Base-by-base conservation (phyloP, 331 rosid species). In the Acacia concinna region DNA sequence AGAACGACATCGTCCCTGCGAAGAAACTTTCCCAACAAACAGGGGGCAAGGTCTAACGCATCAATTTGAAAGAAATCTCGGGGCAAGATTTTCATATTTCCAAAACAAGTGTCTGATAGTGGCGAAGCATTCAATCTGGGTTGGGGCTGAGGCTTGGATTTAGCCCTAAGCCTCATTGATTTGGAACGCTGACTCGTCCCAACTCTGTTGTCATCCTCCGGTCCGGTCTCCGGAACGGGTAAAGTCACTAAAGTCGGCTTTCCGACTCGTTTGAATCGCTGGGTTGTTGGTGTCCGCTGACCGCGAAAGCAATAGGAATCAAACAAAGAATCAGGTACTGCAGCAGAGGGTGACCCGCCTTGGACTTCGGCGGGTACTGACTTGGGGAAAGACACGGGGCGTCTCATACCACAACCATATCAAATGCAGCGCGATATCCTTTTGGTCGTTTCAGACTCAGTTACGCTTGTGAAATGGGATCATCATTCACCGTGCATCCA, bases 1-100 rank as follows among this genome's bases (percentile, higher is more conserved):
- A 95, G 97, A 91, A 95, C 96, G 77, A 93, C 94, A 30, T 89
- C 89, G 74, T 91, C 97, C 73, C 97, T 70, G 79, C 93, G 87
- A 1, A 93, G 88, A 64, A 87, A 82, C 91, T 95, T 92, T 28
- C 99, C 99, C 5, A 93, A 91, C 87, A 95, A 91, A 66, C 93
- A 91, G 0, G 96, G 97, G 67, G 99, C 99, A 14, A 91, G 97
- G 86, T 90, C 96, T 8, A 91, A 57, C 27, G 97, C 88, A 37
- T 95, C 99, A 80, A 91, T 87, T 75, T 81, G 92, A 73, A 84
- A 95, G 88, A 95, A 93, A 0, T 77, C 73, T 34, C 69, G 78
- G 21, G 94, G 84, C 80, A 95, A 81, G 63, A 80, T 84, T 78
- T 85, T 73, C 76, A 84, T 80, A 63, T 85, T 52, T 0, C n/a